phyloP scores from a whole-genome alignment of 2,329 filamentous ascomycete genomes.

The Fusarium sp. region DNA sequence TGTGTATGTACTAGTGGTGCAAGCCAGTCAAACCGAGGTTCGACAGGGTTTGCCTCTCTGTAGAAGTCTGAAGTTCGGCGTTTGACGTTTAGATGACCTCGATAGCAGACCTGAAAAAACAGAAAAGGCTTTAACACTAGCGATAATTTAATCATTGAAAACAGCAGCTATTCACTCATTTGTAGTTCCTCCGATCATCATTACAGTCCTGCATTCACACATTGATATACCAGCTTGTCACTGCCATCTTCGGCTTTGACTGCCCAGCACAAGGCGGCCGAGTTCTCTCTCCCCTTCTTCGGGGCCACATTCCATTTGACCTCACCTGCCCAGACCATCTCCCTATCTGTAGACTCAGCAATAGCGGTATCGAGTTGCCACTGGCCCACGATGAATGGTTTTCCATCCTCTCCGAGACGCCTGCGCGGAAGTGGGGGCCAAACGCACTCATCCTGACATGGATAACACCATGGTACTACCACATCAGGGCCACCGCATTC shows the following conservation, averaged over 20 bases:
- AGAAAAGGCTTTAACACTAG: too few species aligned
- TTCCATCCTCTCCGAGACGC: not conserved
- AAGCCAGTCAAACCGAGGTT: too few species aligned
- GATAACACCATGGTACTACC: not conserved
- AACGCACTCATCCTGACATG: not conserved
- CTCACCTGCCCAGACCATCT: not conserved
- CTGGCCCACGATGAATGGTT: not conserved
- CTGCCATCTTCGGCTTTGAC: not conserved
- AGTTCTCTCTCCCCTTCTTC: not conserved
- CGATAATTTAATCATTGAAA: too few species aligned
- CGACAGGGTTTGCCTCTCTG: too few species aligned
- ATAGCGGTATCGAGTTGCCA: not conserved
- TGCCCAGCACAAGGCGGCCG: not conserved
- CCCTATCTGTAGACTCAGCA: accelerated
- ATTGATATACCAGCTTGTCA: not conserved
- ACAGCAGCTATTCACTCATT: too few species aligned
- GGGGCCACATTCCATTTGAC: not conserved
- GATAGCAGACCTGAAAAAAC: too few species aligned
- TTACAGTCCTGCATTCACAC: not conserved
- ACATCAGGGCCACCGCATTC: not conserved
- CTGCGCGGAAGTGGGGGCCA: too few species aligned
- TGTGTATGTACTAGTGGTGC: too few species aligned
- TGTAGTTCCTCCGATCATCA: accelerated
- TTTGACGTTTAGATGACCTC: too few species aligned
- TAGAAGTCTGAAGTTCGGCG: too few species aligned